A percentile compares a stretch with the other conserved stretches of the same genome.
phyloP scores from a whole-genome alignment of 768 basidiomycete genomes.

The Tremella yokohamensis region DNA sequence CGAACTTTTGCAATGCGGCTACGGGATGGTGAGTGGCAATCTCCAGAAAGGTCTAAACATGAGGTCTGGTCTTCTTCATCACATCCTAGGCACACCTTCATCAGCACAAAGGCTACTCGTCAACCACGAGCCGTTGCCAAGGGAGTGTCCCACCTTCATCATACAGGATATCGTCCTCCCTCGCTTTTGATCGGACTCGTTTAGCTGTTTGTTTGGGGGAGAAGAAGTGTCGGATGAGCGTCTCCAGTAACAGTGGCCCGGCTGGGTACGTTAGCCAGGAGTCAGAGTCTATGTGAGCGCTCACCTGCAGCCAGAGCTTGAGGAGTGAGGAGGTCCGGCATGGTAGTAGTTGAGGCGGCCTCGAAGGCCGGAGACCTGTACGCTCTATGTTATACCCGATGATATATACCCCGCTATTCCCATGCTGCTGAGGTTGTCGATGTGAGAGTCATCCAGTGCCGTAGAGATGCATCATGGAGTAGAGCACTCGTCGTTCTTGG shows the following conservation, averaged over 20 bases:
- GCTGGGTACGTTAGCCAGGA: constrained; percentile 15
- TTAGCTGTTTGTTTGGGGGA: constrained; percentile 53
- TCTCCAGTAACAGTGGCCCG: constrained; percentile 52
- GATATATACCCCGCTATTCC: not conserved
- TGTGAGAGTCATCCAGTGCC: too few species aligned
- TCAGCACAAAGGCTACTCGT: constrained; percentile 61
- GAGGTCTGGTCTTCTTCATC: not conserved
- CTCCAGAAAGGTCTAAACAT: constrained; percentile 64
- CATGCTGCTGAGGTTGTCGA: too few species aligned
- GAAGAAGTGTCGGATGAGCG: constrained; percentile 81
- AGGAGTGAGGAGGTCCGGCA: constrained; percentile 43
- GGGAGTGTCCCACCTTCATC: constrained; percentile 58
- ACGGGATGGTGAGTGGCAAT: constrained; percentile 70
- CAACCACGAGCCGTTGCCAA: not conserved
- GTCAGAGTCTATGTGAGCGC: not conserved
- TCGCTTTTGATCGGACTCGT: constrained; percentile 53
- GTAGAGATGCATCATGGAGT: too few species aligned
- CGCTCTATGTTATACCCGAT: not conserved
- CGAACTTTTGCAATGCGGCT: constrained; percentile 74
- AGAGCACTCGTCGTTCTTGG: too few species aligned
- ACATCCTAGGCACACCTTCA: constrained; percentile 51
- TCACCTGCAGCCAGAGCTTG: constrained; percentile 37
- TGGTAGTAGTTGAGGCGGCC: constrained; percentile 1
- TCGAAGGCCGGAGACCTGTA: not conserved
- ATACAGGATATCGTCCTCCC: constrained; percentile 70